These are phyloP conservation scores for Nephelium lappaceum DNA, from an alignment of 345 rosid genomes.

Conservation along the genomic window DNA sequence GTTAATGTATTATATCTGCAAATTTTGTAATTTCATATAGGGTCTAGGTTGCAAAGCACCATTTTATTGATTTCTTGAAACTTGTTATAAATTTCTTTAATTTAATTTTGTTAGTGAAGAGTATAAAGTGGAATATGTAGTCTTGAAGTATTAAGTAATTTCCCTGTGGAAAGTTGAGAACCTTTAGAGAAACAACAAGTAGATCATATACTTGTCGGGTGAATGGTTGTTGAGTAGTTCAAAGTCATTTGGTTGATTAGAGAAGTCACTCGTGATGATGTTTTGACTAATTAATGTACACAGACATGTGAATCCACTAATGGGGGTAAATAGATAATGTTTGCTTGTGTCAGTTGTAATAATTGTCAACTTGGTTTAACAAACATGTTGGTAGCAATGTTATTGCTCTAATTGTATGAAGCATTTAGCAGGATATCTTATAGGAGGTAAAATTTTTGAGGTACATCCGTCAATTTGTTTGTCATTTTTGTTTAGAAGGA, in stretches of 20 bases:
- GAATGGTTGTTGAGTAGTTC: background rate
- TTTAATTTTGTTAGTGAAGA: background rate
- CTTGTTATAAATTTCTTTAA: no score
- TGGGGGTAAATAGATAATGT: background rate
- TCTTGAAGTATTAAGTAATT: background rate
- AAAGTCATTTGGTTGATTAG: slow-evolving; percentile 1
- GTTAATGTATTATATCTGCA: background rate
- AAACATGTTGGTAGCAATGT: background rate
- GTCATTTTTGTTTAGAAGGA: background rate
- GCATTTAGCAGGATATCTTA: background rate
- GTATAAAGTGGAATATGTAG: background rate
- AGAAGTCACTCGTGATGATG: background rate
- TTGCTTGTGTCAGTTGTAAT: background rate
- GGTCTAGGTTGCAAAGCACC: background rate
- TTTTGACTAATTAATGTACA: background rate
- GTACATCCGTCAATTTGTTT: background rate
- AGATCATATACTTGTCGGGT: background rate
- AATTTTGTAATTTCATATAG: background rate
- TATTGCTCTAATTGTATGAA: background rate
- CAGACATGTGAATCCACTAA: background rate
- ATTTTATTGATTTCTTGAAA: background rate
- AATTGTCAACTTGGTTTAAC: background rate
- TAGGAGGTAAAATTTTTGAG: background rate
- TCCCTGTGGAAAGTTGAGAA: background rate
- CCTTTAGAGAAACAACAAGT: background rate